Base-by-base conservation (phyloP, 2,329 filamentous ascomycete genomes). In the Onygenales sp. region DNA sequence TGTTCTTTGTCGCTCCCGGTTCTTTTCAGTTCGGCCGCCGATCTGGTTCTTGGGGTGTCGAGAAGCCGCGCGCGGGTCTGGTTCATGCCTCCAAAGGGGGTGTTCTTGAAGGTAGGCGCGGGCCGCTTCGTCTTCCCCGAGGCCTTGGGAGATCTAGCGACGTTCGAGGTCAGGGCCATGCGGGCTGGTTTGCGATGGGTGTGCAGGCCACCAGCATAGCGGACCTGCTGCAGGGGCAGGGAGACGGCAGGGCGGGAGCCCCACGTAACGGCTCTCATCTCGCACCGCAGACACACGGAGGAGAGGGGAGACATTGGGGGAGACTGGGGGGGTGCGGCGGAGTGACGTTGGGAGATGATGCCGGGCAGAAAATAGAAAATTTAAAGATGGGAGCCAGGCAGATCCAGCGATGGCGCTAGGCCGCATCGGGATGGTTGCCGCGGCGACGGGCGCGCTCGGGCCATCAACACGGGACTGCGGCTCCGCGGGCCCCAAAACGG, bases 51-150 rank as follows among this genome's bases (percentile, higher is more conserved):
- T 5, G 68, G 69, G 51, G 63, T 61, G 21, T 66, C 43, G 32
- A 63, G 63, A 13, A 74, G 68, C 9, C 66, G 61, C 14, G 71
- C 72, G 51, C 70, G 66, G 57, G 78, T 71, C 60, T 75, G 67
- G 57, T 84, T 84, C 79, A 83, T 82, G 7, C 73, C 79, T 14
- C 75, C 77, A 63, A 81, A 84, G 2, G 81, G 81, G 5, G 78
- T 77, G 57, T 75, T 72, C 52, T 69, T 68, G 48, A 72, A 70
- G 54, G 72, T 70, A 43, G 68, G 67, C 7, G 64, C 57, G 2
- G 72, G 71, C 55, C 66, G 69, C 42, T 66, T 66, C 43, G 64
- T 71, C 55, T 54, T 48, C 31, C n/a, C 49, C 11, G 17, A 49
- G 55, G 52, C 61, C 57, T 42, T 58, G 48, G 44, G 55, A 52